Base-by-base conservation (phyloP, 352 stramenopile genomes). In the Globisporangium yorkense region DNA sequence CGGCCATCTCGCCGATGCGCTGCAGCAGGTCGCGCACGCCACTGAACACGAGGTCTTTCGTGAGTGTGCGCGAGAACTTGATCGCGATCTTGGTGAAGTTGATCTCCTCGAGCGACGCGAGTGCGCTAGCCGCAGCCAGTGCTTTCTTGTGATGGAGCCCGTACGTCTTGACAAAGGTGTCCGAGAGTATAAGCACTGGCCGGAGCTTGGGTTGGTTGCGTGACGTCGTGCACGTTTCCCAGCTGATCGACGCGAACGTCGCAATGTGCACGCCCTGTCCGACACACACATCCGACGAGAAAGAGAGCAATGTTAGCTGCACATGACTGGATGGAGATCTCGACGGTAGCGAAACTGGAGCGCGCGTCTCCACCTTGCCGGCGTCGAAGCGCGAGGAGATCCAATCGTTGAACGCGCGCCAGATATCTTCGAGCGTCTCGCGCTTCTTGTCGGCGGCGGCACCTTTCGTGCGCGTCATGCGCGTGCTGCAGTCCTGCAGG, bases 61-160 rank as follows among this genome's bases (percentile, higher is more conserved):
- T 92, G 54, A 92, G 69, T 31, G 71, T 83, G 46, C 68, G 71
- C 18, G 79, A 89, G 58, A 83, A 92, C 54, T 89, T 91, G 71
- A 89, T 91, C 61, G 81, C 81, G 54, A 91, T 84, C 58, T 91
- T 91, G 31, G 77, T 89, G 56, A 88, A 89, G 55, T 89, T 89
- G 64, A 89, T 83, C 57, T 91, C 78, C 51, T 91, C 81, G 20
- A 86, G 72, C n/a, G 80, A 70, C 24, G 73, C 72, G 10, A 88
- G 57, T 8, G 73, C 12, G 73, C 61, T 6, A 65, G 57, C 1
- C 62, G 27, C 31, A 65, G 6, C 61, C 9, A 67, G 49, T 48
- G 56, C 10, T 13, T 74, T 72, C 59, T 75, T 78, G 46, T 87
- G 75, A 33, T 75, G 66, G 9, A 91, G 67, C 8, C 72, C 70